phyloP scores from a whole-genome alignment of 257 asterid genomes.

The Knoxia roxburghii region DNA sequence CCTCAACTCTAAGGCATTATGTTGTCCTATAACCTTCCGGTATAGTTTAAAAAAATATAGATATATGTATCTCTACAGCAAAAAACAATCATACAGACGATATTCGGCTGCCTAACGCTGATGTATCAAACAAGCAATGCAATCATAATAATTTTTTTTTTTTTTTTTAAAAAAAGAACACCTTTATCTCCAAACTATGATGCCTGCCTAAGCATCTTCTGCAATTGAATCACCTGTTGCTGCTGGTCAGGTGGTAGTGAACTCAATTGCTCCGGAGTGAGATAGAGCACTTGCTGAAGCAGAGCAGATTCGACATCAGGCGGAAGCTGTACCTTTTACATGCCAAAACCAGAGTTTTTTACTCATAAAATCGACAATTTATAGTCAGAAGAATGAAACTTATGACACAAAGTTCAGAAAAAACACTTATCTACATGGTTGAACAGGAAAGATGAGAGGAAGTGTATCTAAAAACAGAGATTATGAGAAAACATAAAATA shows the following conservation, averaged over 20 bases:
- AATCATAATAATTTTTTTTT: too few species aligned
- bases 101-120: background rate
- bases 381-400: background rate
- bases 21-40: slow-evolving; percentile 5
- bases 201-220: slow-evolving; percentile 79
- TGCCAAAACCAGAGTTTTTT: background rate
- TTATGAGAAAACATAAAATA: background rate
- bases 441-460: background rate
- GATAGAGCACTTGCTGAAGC: slow-evolving; percentile 71
- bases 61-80: slow-evolving; percentile 11
- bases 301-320: slow-evolving; percentile 59
- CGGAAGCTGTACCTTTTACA: slow-evolving; percentile 49
- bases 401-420: too few species aligned
- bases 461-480: background rate
- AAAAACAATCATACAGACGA: slow-evolving; percentile 1
- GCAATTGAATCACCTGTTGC: slow-evolving; percentile 81
- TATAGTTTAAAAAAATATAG: too few species aligned
- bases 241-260: slow-evolving; percentile 86
- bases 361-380: background rate
- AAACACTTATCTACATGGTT: background rate
- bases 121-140: slow-evolving; percentile 10
- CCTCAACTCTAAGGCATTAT: slow-evolving; percentile 8
- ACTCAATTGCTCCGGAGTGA: slow-evolving; percentile 74
- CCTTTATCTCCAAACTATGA: slow-evolving; percentile 28
- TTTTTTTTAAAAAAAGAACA: too few species aligned